Conservation (phyloP, 1,284 basidiomycete species). For the Irpex lacteus region DNA sequence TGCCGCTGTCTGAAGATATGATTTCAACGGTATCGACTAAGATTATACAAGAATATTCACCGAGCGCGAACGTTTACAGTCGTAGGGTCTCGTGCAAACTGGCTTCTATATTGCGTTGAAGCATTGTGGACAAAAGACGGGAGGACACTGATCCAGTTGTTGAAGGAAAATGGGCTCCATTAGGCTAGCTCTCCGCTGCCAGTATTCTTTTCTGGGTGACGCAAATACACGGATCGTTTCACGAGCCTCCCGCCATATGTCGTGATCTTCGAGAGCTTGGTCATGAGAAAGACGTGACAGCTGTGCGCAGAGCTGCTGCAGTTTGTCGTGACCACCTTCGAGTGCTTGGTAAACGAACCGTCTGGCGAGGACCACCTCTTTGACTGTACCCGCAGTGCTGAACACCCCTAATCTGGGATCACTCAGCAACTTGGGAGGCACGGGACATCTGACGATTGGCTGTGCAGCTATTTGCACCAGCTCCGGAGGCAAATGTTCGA, state of each 20-base stretch:
- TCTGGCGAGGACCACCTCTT: conserved; percentile 27
- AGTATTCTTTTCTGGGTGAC: neutral
- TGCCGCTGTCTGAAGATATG: neutral
- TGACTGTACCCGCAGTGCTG: conserved; percentile 23
- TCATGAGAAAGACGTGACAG: neutral
- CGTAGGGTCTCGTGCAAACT: neutral
- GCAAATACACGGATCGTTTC: neutral
- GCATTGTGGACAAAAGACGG: neutral
- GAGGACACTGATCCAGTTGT: neutral
- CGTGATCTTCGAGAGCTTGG: neutral
- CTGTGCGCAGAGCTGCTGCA: neutral
- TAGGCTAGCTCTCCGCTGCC: neutral
- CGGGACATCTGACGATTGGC: conserved; percentile 21
- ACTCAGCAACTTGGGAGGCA: neutral
- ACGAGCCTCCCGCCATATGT: neutral
- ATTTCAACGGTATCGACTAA: neutral
- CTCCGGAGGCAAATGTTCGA: neutral
- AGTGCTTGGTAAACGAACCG: conserved; percentile 23
- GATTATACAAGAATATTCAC: neutral
- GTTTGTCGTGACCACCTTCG: conserved; percentile 2
- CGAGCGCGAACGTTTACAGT: neutral
- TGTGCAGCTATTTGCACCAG: conserved; percentile 21
- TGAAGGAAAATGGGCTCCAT: neutral
- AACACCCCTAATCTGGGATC: conserved; percentile 14
- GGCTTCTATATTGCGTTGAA: neutral